Percentiles rank a stretch among this genome's conserved stretches.
Evolutionary conservation across 2,329 filamentous ascomycete genomes (phyloP).

Genomic region (Aureobasidium leucospermi): DNA sequence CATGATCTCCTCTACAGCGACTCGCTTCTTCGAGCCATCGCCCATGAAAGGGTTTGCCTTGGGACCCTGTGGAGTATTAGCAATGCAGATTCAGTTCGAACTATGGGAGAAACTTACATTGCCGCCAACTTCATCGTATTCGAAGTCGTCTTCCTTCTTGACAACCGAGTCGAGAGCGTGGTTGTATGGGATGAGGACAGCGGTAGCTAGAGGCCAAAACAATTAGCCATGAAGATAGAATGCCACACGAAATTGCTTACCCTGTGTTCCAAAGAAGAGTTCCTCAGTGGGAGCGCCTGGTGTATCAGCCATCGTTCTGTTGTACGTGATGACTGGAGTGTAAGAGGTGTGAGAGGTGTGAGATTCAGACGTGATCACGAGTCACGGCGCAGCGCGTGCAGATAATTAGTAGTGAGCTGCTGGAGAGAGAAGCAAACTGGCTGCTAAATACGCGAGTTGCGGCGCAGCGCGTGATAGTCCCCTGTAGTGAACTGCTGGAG

Average conservation of each 20-base stretch:
- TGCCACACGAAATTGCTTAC: neutral
- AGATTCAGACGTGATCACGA: neutral
- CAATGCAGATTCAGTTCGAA: neutral
- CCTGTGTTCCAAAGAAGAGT: neutral
- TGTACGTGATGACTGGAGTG: neutral
- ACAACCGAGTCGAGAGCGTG: too few relatives aligned
- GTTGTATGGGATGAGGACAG: neutral
- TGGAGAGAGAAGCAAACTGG: too few relatives aligned
- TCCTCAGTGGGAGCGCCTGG: neutral
- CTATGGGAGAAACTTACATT: neutral
- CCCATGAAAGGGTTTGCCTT: neutral
- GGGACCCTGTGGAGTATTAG: neutral
- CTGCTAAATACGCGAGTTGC: too few relatives aligned
- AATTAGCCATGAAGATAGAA: neutral
- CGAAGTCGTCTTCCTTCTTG: neutral
- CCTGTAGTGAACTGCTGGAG: too few relatives aligned
- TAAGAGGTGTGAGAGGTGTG: too few relatives aligned
- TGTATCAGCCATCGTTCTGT: neutral
- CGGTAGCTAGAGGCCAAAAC: neutral
- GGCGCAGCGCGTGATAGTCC: too few relatives aligned
- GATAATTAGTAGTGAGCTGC: neutral
- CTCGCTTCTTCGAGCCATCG: neutral
- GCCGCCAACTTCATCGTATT: neutral
- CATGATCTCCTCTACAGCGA: neutral
- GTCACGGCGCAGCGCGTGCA: neutral